Conservation (phyloP, 163 green algal genomes). For the Scenedesmus sp. region DNA sequence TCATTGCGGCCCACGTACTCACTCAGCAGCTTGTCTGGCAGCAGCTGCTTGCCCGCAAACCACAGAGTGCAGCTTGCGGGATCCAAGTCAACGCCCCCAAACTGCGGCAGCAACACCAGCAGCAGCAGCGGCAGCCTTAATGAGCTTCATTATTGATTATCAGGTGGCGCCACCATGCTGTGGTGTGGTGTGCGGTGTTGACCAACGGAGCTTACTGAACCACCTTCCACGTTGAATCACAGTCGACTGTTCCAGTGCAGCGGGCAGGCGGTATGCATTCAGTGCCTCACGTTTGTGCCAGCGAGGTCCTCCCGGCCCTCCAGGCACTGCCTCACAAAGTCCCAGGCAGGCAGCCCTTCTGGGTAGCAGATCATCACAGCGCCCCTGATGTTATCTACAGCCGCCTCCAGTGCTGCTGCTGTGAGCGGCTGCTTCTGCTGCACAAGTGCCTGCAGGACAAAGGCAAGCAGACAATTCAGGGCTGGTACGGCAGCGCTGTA, state of each 20-base stretch:
- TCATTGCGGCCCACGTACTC: constrained; percentile 86
- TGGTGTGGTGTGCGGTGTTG: neutral
- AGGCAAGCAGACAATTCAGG: neutral
- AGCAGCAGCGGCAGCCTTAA: neutral
- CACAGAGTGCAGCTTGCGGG: constrained; percentile 75
- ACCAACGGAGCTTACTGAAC: neutral
- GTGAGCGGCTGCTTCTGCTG: constrained; percentile 76
- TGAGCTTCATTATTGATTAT: neutral
- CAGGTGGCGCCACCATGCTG: neutral
- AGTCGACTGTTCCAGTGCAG: neutral
- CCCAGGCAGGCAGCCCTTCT: constrained; percentile 86
- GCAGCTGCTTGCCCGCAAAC: constrained; percentile 89
- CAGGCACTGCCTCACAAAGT: constrained; percentile 79
- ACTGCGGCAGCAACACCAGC: constrained; percentile 61
- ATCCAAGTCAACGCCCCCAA: constrained; percentile 77
- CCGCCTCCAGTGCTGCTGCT: constrained; percentile 68
- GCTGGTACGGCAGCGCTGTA: neutral
- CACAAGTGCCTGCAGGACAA: constrained; percentile 75
- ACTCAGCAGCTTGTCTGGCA: constrained; percentile 77
- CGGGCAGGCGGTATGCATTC: neutral
- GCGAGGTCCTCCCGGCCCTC: constrained; percentile 80
- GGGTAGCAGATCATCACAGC: constrained; percentile 92
- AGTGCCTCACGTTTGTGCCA: constrained; percentile 66
- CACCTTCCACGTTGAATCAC: too few species aligned
- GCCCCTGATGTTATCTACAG: constrained; percentile 82